Conservation (phyloP, 257 asterid species). For the Cinchona pubescens region DNA sequence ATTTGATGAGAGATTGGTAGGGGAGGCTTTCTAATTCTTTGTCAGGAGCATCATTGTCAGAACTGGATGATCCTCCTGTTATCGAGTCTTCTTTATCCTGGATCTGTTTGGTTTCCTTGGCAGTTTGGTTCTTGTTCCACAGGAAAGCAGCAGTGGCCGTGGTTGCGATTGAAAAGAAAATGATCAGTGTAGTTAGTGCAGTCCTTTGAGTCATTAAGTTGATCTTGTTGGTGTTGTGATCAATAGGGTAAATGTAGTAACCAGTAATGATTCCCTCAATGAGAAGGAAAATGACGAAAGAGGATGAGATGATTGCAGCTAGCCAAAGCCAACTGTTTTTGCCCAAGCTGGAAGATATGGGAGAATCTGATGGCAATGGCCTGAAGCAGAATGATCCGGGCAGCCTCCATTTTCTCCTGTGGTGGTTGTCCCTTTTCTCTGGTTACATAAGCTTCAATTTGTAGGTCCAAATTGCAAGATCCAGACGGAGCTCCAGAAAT, state of each 20-base stretch:
- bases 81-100: conserved; percentile 45
- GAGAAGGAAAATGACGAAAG: conserved; percentile 63
- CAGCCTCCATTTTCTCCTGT: conserved; percentile 32
- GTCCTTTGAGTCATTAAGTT: conserved; percentile 66
- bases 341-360: conserved; percentile 66
- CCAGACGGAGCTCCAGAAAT: conserved; percentile 32
- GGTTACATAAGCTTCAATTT: conserved; percentile 75
- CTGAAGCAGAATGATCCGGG: conserved; percentile 54
- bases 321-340: conserved; percentile 90
- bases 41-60: conserved; percentile 32
- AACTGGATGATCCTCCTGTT: conserved; percentile 19
- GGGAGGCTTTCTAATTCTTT: conserved; percentile 83
- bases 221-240: conserved; percentile 51
- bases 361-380: conserved; percentile 54
- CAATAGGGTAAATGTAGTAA: conserved; percentile 71
- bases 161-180: conserved; percentile 52
- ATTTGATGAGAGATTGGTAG: conserved; percentile 42
- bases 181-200: conserved; percentile 50
- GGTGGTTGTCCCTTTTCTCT: conserved; percentile 53
- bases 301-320: conserved; percentile 74
- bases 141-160: conserved; percentile 59
- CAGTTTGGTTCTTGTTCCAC: conserved; percentile 82
- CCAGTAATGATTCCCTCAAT: conserved; percentile 61
- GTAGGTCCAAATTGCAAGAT: conserved; percentile 51
- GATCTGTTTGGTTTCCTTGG: conserved; percentile 50